Percentiles rank a stretch among this genome's conserved stretches.
Evolutionary conservation across 2,329 filamentous ascomycete species (phyloP).

Genomic region (Cryphonectria carpinicola): DNA sequence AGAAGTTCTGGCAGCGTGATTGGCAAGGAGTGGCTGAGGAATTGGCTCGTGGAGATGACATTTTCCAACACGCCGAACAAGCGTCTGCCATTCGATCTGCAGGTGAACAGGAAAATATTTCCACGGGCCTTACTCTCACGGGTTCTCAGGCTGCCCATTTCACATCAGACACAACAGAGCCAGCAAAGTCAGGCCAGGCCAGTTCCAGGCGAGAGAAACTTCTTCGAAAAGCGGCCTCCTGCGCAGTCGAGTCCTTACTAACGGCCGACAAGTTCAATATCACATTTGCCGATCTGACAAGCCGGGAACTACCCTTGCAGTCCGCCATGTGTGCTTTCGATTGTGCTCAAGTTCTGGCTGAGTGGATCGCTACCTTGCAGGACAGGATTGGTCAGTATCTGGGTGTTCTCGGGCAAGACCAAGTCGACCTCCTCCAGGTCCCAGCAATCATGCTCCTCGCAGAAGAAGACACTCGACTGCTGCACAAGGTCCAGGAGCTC

Average conservation of each 20-base stretch:
- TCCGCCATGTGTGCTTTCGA: conserved; percentile 92
- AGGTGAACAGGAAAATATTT: conserved; percentile 45
- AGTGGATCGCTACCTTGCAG: conserved; percentile 93
- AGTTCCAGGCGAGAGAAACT: conserved; percentile 81
- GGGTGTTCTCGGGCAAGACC: conserved; percentile 82
- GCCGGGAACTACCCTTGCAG: conserved; percentile 84
- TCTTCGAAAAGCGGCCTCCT: conserved; percentile 91
- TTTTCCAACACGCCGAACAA: conserved; percentile 72
- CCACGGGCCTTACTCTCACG: conserved; percentile 50
- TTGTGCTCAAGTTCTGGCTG: conserved; percentile 89
- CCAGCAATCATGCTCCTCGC: conserved; percentile 89
- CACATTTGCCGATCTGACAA: conserved; percentile 82
- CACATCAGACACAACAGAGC: conserved; percentile 48
- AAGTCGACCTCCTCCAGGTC: conserved; percentile 77
- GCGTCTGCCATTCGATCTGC: conserved; percentile 43
- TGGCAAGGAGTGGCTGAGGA: conserved; percentile 92
- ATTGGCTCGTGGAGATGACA: conserved; percentile 75
- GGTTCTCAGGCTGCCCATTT: conserved; percentile 58
- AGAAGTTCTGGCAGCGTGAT: conserved; percentile 91
- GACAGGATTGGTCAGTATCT: conserved; percentile 90
- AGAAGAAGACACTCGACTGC: conserved; percentile 84
- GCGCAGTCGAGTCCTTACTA: conserved; percentile 86
- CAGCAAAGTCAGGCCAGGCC: conserved; percentile 43
- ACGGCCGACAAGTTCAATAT: conserved; percentile 87
- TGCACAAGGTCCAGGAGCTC: conserved; percentile 82